Evolutionary conservation across 768 basidiomycete genomes (phyloP), one percentile per base, ranked within the genome.

Genomic region (Boletus pseudopeckii): DNA sequence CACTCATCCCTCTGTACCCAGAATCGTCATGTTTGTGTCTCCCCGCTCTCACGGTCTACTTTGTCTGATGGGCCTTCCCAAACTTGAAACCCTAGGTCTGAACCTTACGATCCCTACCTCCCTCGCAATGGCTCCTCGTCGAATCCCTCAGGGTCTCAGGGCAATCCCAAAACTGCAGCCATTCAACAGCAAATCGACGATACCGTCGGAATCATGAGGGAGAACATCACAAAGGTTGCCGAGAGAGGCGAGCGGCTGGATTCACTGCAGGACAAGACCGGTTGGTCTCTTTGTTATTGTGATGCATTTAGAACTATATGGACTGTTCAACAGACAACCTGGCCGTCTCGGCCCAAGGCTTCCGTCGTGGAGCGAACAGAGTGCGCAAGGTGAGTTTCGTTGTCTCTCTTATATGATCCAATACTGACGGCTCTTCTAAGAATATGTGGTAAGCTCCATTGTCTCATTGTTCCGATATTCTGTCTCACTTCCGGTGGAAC

Each of bases 51-150:
- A 5, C 52, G 7, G 18, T 18, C 24, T 33, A 9, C 49, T 15
- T 20, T 24, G n/a, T 57, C 44, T 58, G 39, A 49, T 41, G 22
- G 22, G 22, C 53, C 50, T 53, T 22, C 38, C 42, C 26, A 54
- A 55, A 50, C 54, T n/a, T n/a, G n/a, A n/a, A n/a, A n/a, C n/a
- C 53, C 50, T 71, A 96, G 93, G 93, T 92, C 93, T 69, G 92
- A 96, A 77, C 95, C 93, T 69, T 98, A 98, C 75, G 96, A 98
- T 82, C 96, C 96, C 61, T 98, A 99, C 75, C 81, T 98, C 57
- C 94, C 95, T 59, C 87, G 90, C 64, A 84, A 82, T 71, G 88
- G 89, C 71, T 75, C 82, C 53, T 80, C 84, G 46, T 77, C 86
- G 13, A 73, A 79, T 60, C 66, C 75, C 32, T 79, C 77, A 42